Evolutionary conservation across 352 stramenopile species (phyloP).

Genomic region (Phytophthora pistaciae): DNA sequence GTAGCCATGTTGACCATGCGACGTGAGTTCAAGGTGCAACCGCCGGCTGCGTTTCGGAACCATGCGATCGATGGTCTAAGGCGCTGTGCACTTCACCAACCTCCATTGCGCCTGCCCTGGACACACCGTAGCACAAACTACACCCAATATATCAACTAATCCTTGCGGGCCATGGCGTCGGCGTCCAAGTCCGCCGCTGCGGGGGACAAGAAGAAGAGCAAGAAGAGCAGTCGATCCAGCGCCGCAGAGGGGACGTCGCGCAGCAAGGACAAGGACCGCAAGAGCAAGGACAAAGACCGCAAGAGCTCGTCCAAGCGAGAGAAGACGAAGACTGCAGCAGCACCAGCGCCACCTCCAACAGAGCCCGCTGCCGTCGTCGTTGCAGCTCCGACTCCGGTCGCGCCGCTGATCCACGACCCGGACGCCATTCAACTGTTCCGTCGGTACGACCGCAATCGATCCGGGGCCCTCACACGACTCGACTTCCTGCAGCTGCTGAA

Average conservation of each 20-base stretch:
- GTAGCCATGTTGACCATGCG: slow-evolving; percentile 1
- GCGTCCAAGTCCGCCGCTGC: slow-evolving; percentile 17
- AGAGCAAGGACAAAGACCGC: slow-evolving; percentile 51
- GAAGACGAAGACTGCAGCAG: slow-evolving; percentile 10
- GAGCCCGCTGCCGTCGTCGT: neutral
- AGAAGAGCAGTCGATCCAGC: slow-evolving; percentile 30
- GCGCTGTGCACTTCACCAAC: neutral
- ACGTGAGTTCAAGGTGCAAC: neutral
- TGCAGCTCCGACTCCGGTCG: neutral
- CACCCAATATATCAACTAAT: no score
- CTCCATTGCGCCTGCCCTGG: neutral
- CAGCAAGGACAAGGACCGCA: slow-evolving; percentile 37
- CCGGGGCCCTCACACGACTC: slow-evolving; percentile 56
- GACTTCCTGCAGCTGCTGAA: slow-evolving; percentile 79
- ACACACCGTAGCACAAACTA: no score
- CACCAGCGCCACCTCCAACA: neutral
- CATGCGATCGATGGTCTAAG: neutral
- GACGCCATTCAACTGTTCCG: slow-evolving; percentile 87
- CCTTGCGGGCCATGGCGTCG: slow-evolving; percentile 13
- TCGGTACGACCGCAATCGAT: slow-evolving; percentile 71
- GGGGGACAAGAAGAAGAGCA: slow-evolving; percentile 35
- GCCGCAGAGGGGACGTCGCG: slow-evolving; percentile 15
- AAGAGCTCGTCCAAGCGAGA: slow-evolving; percentile 20
- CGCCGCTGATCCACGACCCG: slow-evolving; percentile 38
- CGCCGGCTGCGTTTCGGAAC: neutral